Evolutionary conservation across 2,329 filamentous ascomycete genomes (phyloP).

Genomic region (Dryadomyces quercivorus): DNA sequence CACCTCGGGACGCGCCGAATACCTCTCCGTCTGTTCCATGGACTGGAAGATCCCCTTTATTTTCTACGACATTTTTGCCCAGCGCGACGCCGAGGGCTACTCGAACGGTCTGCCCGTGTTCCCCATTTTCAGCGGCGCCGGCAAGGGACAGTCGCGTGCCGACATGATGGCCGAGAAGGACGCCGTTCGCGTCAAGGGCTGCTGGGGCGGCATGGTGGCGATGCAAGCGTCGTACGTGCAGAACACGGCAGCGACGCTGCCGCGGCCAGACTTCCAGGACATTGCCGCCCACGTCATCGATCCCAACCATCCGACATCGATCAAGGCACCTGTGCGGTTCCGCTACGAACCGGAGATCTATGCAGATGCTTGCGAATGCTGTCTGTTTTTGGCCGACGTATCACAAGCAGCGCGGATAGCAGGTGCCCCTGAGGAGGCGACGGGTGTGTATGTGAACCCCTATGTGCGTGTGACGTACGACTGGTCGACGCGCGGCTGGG

Average conservation of each 20-base stretch:
- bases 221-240: constrained; percentile 51
- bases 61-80: constrained; percentile 65
- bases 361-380: constrained; percentile 55
- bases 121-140: constrained; percentile 49
- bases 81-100: constrained; percentile 53
- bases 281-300: constrained; percentile 23
- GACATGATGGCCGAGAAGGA: constrained; percentile 51
- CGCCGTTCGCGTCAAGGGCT: constrained; percentile 58
- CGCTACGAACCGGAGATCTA: constrained; percentile 45
- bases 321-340: constrained; percentile 36
- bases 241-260: constrained; percentile 19
- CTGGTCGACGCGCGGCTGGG: constrained; percentile 40
- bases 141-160: constrained; percentile 40
- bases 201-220: constrained; percentile 67
- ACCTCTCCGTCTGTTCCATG: constrained; percentile 57
- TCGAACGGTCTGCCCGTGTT: constrained; percentile 52
- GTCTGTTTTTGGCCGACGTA: constrained; percentile 41
- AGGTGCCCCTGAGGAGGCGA: constrained; percentile 24
- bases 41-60: constrained; percentile 57
- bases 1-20: constrained; percentile 39
- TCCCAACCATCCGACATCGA: constrained; percentile 18
- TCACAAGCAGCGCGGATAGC: constrained; percentile 19
- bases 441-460: constrained; percentile 62
- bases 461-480: constrained; percentile 62
- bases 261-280: constrained; percentile 21